Evolutionary conservation across 2,329 filamentous ascomycete genomes (phyloP).

Genomic region (Emmonsia crescens): DNA sequence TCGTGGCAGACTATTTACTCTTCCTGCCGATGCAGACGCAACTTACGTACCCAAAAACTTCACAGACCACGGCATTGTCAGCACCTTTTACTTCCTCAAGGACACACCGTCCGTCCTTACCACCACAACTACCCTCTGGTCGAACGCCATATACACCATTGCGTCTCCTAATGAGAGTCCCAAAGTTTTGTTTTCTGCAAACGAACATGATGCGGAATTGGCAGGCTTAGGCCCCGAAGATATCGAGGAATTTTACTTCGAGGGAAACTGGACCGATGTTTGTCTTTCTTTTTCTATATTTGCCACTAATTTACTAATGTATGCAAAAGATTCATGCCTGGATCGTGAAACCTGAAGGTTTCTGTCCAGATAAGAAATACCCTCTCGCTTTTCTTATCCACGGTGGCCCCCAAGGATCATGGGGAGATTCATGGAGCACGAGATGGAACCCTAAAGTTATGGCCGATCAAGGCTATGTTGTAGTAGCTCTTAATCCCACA

Average conservation of each 20-base stretch:
- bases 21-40: conserved; percentile 24
- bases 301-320: conserved; percentile 10
- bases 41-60: conserved; percentile 27
- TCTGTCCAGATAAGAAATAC: conserved; percentile 60
- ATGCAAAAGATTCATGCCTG: conserved; percentile 27
- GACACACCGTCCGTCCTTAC: conserved; percentile 23
- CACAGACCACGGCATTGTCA: conserved; percentile 24
- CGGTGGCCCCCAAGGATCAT: conserved; percentile 69
- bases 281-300: neutral
- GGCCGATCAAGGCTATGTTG: conserved; percentile 78
- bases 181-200: conserved; percentile 26
- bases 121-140: conserved; percentile 26
- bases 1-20: conserved; percentile 33
- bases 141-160: conserved; percentile 26
- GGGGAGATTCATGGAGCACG: conserved; percentile 65
- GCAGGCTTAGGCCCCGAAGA: conserved; percentile 25
- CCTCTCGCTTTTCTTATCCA: conserved; percentile 72
- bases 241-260: conserved; percentile 28
- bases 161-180: conserved; percentile 21
- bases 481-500: conserved; percentile 71
- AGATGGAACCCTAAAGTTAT: conserved; percentile 81
- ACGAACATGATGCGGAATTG: conserved; percentile 30
- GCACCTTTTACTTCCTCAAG: conserved; percentile 21
- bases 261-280: conserved; percentile 28
- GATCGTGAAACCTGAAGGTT: conserved; percentile 41